A percentile compares a stretch with the other conserved stretches of the same genome.
Evolutionary conservation across 495 filamentous ascomycete species (phyloP).

Genomic region (Aspergillus saccharolyticus): DNA sequence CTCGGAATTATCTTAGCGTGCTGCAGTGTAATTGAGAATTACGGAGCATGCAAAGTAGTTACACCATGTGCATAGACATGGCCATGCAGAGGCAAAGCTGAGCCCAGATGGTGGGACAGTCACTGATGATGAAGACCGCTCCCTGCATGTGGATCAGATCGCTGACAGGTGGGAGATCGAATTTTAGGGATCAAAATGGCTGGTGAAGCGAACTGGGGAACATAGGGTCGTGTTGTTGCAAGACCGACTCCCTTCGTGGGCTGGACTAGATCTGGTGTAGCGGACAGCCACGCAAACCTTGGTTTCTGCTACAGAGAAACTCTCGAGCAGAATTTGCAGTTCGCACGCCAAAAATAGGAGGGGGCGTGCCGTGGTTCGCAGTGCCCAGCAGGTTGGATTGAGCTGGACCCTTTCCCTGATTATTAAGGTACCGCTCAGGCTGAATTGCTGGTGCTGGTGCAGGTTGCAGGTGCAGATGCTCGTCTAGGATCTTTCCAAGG

Average conservation of each 20-base stretch:
- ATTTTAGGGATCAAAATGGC: not conserved
- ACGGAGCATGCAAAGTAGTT: no score
- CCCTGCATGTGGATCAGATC: not conserved
- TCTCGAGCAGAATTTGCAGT: not conserved
- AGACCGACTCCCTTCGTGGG: not conserved
- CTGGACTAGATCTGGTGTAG: not conserved
- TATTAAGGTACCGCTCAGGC: not conserved
- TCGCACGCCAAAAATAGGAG: not conserved
- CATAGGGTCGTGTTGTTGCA: not conserved
- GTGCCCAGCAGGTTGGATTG: not conserved
- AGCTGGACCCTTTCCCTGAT: not conserved
- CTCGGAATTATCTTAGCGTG: not conserved
- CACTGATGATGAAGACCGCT: not conserved
- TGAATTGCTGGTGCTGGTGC: not conserved
- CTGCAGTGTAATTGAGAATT: not conserved
- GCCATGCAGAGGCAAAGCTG: not conserved
- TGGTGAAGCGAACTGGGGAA: not conserved
- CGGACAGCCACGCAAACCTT: conserved; percentile 2
- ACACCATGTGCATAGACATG: no score
- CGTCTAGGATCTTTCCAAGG: not conserved
- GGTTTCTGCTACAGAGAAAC: not conserved
- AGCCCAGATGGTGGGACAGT: not conserved
- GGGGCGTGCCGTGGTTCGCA: not conserved
- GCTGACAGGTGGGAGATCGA: not conserved
- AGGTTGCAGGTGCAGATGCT: not conserved